Conservation (phyloP, 2,329 filamentous ascomycete genomes). For the Huntiella savannae region DNA sequence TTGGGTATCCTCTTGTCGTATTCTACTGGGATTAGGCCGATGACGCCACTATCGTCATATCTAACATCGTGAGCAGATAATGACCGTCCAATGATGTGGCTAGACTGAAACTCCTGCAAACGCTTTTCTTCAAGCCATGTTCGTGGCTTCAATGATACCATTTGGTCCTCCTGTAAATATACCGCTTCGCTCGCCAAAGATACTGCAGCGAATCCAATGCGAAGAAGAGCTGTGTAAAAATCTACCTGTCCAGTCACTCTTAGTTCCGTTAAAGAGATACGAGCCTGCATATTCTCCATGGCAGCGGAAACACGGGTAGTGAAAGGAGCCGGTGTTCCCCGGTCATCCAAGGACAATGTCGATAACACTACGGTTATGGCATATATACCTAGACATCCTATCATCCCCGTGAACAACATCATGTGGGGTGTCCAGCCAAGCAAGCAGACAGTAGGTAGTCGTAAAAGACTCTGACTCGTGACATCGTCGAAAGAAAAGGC, state of each 20-base stretch:
- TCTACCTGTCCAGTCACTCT: conserved; percentile 76
- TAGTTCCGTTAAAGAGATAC: conserved; percentile 64
- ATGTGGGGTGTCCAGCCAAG: conserved; percentile 89
- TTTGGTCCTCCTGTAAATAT: conserved; percentile 75
- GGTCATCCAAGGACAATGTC: conserved; percentile 22
- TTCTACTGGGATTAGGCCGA: conserved; percentile 35
- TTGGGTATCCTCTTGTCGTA: conserved; percentile 22
- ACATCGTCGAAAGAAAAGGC: conserved; percentile 42
- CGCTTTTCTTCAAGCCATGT: conserved; percentile 90
- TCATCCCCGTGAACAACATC: conserved; percentile 64
- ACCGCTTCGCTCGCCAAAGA: conserved; percentile 92
- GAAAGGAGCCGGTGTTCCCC: neutral
- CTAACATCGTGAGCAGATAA: conserved; percentile 27
- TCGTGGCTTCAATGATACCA: conserved; percentile 50
- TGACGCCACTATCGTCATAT: conserved; percentile 33
- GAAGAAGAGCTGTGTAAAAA: conserved; percentile 79
- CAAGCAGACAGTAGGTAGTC: conserved; percentile 86
- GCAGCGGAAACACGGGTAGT: conserved; percentile 27
- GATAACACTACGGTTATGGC: conserved; percentile 56
- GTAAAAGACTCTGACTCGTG: conserved; percentile 45
- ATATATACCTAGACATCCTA: conserved; percentile 61
- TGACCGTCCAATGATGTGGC: conserved; percentile 31
- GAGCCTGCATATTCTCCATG: conserved; percentile 81
- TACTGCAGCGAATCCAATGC: conserved; percentile 71
- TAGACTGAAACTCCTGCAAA: conserved; percentile 52